Evolutionary conservation across 2,329 filamentous ascomycete species (phyloP).

Genomic region (Phymatotrichopsis omnivora): DNA sequence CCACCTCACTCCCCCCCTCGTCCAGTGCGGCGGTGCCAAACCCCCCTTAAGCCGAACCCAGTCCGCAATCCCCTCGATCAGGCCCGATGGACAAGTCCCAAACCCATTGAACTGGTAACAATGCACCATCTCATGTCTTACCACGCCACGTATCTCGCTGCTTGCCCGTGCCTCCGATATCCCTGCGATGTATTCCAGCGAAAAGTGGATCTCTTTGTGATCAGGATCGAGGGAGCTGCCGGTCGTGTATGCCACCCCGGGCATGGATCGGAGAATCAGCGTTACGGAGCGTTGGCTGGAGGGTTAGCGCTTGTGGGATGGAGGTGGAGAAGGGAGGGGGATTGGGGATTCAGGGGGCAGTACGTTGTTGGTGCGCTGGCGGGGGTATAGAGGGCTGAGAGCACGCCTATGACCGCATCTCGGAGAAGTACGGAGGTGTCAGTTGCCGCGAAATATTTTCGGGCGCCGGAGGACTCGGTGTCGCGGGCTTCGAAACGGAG

Average conservation of each 20-base stretch:
- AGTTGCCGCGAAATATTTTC: conserved; percentile 56
- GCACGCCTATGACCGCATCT: conserved; percentile 55
- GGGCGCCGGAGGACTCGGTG: conserved; percentile 49
- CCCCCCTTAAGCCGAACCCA: conserved; percentile 72
- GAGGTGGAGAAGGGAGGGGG: background rate
- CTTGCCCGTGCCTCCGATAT: conserved; percentile 38
- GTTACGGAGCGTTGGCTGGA: conserved; percentile 63
- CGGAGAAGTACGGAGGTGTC: conserved; percentile 53
- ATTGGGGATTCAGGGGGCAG: conserved; percentile 36
- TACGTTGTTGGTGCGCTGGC: conserved; percentile 30
- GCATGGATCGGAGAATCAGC: conserved; percentile 66
- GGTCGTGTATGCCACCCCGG: conserved; percentile 81
- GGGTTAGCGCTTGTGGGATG: conserved; percentile 35
- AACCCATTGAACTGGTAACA: conserved; percentile 74
- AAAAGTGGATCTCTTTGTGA: conserved; percentile 91
- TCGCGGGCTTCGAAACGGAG: conserved; percentile 52
- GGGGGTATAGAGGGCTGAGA: conserved; percentile 57
- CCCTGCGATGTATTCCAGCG: conserved; percentile 50
- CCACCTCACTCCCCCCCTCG: conserved; percentile 40
- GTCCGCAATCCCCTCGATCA: conserved; percentile 87
- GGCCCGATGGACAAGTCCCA: conserved; percentile 55
- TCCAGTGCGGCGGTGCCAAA: conserved; percentile 77
- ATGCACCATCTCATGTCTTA: conserved; percentile 90
- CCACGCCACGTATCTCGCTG: conserved; percentile 66
- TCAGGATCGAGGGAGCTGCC: conserved; percentile 67